A percentile compares a stretch with the other conserved stretches of the same genome.
phyloP scores from a whole-genome alignment of 805 yeast genomes.

The Nakazawaea ambrosiae region DNA sequence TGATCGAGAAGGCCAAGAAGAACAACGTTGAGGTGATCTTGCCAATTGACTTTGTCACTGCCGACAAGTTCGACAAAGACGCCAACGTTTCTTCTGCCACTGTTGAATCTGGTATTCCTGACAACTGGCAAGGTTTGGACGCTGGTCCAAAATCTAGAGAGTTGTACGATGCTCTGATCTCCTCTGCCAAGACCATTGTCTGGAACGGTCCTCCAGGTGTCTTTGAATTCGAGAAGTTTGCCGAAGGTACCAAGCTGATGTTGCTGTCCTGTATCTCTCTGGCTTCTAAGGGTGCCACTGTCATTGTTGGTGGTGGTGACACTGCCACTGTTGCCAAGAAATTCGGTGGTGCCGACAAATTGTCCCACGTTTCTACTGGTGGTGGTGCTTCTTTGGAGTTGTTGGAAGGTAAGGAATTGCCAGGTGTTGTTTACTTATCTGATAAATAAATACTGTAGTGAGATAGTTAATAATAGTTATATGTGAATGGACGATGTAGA shows the following conservation, averaged over 20 bases:
- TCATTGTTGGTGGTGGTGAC: constrained; percentile 99
- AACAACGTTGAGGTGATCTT: constrained; percentile 89
- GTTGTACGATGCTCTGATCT: constrained; percentile 76
- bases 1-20: constrained; percentile 93
- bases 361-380: constrained; percentile 98
- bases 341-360: constrained; percentile 92
- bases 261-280: constrained; percentile 85
- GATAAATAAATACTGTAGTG: constrained; percentile 56
- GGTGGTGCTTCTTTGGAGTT: constrained; percentile 99
- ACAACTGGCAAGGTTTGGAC: constrained; percentile 93
- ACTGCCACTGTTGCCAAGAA: constrained; percentile 99
- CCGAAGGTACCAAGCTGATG: constrained; percentile 85
- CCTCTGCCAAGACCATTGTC: constrained; percentile 93
- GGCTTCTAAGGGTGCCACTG: constrained; percentile 83
- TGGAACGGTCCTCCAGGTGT: constrained; percentile 99
- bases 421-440: constrained; percentile 93
- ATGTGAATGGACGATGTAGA: too few species aligned
- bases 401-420: constrained; percentile 96
- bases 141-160: constrained; percentile 85
- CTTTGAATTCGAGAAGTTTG: constrained; percentile 91
- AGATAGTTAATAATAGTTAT: too few species aligned
- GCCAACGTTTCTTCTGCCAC: constrained; percentile 83
- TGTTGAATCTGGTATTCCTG: constrained; percentile 89
- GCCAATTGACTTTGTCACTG: constrained; percentile 95
- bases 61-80: constrained; percentile 88